Evolutionary conservation across 2,329 filamentous ascomycete species (phyloP), one percentile per base, ranked within the genome.

Genomic region (Capronia epimyces): DNA sequence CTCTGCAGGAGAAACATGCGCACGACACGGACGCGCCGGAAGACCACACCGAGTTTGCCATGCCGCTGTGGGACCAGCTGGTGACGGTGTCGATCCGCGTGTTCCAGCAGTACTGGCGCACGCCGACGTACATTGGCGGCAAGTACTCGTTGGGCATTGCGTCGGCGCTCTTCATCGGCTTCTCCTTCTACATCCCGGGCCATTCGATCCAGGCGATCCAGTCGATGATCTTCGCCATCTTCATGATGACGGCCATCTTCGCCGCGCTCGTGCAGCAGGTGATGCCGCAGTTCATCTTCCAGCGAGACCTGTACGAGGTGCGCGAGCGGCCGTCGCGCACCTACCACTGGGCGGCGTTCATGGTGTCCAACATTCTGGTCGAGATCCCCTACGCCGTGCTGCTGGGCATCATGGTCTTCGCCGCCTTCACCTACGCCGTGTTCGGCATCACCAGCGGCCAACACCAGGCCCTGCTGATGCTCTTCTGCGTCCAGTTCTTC

Each of bases 21-120:
- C 45, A 40, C 20, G 41, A 13, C 45, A 18, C 20, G 5, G 31
- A 20, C 37, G 13, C 18, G 18, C 20, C 45, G 8, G 32, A 15
- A 12, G 18, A 22, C 12, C 15, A 40, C 13, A 8, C 31, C 10
- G 86, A 93, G 62, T 94, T 93, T 52, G 89, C 89, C 3, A 84
- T 86, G 18, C 79, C 85, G 0, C 86, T 91, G 64, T 64, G 59
- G 49, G 64, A 70, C 5, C 89, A 95, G 67, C 69, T 91, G 22
- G 69, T 67, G 44, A 75, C 81, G 62, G 86, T 89, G 50, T 78
- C 79, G 3, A 67, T 76, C 58, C 87, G 89, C 62, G 85, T 91
- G 20, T 91, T 91, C 73, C 80, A 90, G 66, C 87, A 94, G 66
- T 93, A 91, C 76, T 95, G 88, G 88, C 84, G 66, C 87, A 94